Evolutionary conservation across 169 alveolate species (phyloP).

Genomic region (Cryptosporidium xiaoi): DNA sequence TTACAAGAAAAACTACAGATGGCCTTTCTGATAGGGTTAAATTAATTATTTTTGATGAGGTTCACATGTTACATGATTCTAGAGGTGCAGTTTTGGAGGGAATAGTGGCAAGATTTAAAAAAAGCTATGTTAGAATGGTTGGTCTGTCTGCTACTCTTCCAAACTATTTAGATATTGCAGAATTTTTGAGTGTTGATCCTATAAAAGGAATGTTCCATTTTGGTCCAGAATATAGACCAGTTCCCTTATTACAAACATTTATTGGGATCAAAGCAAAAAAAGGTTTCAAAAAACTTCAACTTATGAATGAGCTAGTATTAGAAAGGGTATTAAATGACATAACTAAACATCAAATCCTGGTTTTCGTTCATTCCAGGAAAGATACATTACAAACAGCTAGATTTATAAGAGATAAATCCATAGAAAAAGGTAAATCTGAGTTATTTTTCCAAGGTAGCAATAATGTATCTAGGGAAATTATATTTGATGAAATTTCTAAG

Average conservation of each 20-base stretch:
- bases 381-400: conserved; percentile 98
- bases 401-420: conserved; percentile 91
- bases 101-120: conserved; percentile 96
- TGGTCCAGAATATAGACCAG: conserved; percentile 98
- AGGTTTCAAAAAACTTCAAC: conserved; percentile 93
- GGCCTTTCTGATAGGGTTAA: conserved; percentile 93
- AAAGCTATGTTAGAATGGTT: conserved; percentile 84
- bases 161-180: conserved; percentile 98
- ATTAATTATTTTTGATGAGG: conserved; percentile 98
- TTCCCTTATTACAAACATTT: conserved; percentile 95
- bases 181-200: conserved; percentile 93
- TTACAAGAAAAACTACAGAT: conserved; percentile 97
- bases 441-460: conserved; percentile 88
- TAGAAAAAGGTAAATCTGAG: conserved; percentile 86
- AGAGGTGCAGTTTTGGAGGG: conserved; percentile 99
- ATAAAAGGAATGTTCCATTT: conserved; percentile 94
- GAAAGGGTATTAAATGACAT: conserved; percentile 87
- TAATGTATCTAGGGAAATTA: conserved; percentile 90
- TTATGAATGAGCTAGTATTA: conserved; percentile 95
- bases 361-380: conserved; percentile 99
- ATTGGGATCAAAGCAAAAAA: conserved; percentile 98
- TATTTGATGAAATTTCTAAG: conserved; percentile 89
- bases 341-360: conserved; percentile 92
- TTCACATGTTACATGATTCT: conserved; percentile 98
- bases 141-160: conserved; percentile 99